phyloP scores from a whole-genome alignment of 768 basidiomycete genomes.

The Ramaria sp. region DNA sequence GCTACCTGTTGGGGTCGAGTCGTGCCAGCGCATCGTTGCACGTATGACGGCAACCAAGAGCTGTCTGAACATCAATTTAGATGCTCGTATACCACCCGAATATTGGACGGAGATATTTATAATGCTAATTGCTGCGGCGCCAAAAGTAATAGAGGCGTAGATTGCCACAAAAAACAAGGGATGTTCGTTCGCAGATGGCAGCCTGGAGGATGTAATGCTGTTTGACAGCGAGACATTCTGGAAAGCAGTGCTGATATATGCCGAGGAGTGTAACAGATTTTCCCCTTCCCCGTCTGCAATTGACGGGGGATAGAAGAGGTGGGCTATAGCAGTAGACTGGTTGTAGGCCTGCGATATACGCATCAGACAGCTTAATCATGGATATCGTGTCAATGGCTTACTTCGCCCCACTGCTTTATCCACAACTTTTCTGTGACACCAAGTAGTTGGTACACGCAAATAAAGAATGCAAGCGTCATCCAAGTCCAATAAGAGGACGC shows the following conservation, averaged over 20 bases:
- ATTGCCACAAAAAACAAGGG: conserved; percentile 66
- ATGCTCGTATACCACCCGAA: conserved; percentile 43
- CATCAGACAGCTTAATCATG: not conserved
- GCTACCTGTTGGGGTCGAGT: conserved; percentile 69
- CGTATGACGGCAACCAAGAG: conserved; percentile 61
- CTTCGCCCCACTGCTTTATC: conserved; percentile 46
- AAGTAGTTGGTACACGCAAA: conserved; percentile 28
- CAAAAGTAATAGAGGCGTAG: conserved; percentile 51
- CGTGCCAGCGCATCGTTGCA: conserved; percentile 79
- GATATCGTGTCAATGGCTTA: conserved; percentile 2
- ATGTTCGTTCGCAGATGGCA: conserved; percentile 35
- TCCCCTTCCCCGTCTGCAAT: conserved; percentile 3
- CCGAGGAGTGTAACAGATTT: not conserved
- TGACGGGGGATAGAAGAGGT: not conserved
- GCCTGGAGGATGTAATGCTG: not conserved
- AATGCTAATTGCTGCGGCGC: conserved; percentile 36
- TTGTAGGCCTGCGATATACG: not conserved
- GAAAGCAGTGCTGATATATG: not conserved
- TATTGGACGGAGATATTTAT: conserved; percentile 43
- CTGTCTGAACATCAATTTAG: conserved; percentile 29
- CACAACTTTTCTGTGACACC: conserved; percentile 56
- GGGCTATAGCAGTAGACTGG: not conserved
- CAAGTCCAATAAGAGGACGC: conserved; percentile 35
- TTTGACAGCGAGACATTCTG: conserved; percentile 1
- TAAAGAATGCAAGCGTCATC: conserved; percentile 8